Evolutionary conservation across 2,329 filamentous ascomycete species (phyloP), one percentile per base, ranked within the genome.

Genomic region (Coleophoma eucalyptorum): DNA sequence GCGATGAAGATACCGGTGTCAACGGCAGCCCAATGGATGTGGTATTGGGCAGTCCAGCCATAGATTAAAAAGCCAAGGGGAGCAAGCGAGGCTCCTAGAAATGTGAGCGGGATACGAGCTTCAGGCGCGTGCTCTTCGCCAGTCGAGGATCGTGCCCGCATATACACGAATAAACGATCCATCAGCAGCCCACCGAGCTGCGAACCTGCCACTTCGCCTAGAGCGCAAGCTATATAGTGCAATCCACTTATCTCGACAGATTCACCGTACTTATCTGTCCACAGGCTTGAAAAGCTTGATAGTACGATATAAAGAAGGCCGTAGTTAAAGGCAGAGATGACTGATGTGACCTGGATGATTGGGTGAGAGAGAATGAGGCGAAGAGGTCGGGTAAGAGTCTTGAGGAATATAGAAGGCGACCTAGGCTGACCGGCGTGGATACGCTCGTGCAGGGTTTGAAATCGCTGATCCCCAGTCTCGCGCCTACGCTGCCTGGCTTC

Each of bases 231-330:
- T 53, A 82, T 54, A 64, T 78, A 11, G 75, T 84, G 0, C 76
- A 78, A 43, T 1, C 80, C 79, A 18, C 76, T 79, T 33, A 79
- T 77, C 46, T 79, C 76, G 8, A 75, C 69, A 0, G 74, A 74
- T 57, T 83, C 71, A 44, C 71, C 61, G 59, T 88, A 88, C 11
- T 71, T 67, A 0, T 62, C 54, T 1, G 62, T 70, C 79, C 80
- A 87, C 1, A 87, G 69, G 0, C 65, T 59, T 0, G 83, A 77
- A 55, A 84, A 84, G 2, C 77, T 84, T 0, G 79, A 77, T 0
- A 87, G 73, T 7, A 73, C 72, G 5, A 81, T 65, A 57, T 78
- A 80, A 16, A 79, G 67, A 48, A 76, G 69, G 10, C 78, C 77
- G 55, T 80, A 80, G 6, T 73, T 63, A 35, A 74, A 65, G 21